Conservation (phyloP, 192 early-diverging fungal species). For the Jimgerdemannia flammicorona region DNA sequence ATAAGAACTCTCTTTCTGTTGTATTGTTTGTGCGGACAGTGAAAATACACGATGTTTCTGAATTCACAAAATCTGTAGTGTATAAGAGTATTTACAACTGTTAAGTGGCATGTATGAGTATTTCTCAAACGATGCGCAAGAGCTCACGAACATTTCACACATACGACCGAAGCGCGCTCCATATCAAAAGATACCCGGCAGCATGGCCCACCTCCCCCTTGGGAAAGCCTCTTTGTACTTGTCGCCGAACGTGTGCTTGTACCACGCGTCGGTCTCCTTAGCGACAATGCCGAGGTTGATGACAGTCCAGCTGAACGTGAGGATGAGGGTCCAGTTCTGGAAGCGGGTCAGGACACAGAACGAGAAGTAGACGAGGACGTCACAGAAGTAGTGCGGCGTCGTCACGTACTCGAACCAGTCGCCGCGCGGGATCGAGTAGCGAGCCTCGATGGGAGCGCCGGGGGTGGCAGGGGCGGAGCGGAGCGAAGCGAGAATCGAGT, state of each 20-base stretch:
- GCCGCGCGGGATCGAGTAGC: conserved; percentile 59
- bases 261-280: conserved; percentile 68
- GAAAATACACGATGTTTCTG: no score
- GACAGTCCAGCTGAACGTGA: conserved; percentile 55
- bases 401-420: conserved; percentile 63
- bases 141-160: no score
- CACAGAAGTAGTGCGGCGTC: conserved; percentile 67
- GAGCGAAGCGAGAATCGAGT: conserved; percentile 60
- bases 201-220: conserved; percentile 15
- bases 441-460: neutral
- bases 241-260: conserved; percentile 50
- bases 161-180: neutral
- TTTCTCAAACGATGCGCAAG: no score
- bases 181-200: conserved; percentile 26
- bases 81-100: no score
- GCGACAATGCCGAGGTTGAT: conserved; percentile 63
- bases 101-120: no score
- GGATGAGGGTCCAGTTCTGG: conserved; percentile 18
- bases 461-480: conserved; percentile 16
- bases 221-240: conserved; percentile 26
- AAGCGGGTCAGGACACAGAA: conserved; percentile 49
- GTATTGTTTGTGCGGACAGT: no score
- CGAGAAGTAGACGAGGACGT: conserved; percentile 65
- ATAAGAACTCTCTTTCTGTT: no score
- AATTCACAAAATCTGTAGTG: no score